phyloP scores from a whole-genome alignment of 2,329 filamentous ascomycete genomes.

The Fusarium duplospermum region DNA sequence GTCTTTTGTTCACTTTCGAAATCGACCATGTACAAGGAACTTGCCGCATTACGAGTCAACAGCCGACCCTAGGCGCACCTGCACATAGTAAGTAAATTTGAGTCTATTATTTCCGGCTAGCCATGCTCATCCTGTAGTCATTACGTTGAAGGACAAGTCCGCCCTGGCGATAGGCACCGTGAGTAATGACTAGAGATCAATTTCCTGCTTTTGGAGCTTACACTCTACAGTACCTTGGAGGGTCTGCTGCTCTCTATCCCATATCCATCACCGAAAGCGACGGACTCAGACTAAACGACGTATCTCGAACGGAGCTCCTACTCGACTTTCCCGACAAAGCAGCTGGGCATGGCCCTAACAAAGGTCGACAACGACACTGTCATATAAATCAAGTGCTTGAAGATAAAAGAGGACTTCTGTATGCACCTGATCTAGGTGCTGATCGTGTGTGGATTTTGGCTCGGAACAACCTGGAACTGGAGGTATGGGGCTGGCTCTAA shows the following conservation, averaged over 20 bases:
- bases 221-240: background rate
- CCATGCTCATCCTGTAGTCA: background rate
- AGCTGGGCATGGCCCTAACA: slow-evolving; percentile 1
- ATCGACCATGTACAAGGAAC: background rate
- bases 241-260: background rate
- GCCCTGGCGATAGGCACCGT: background rate
- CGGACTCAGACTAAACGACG: background rate
- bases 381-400: slow-evolving; percentile 4
- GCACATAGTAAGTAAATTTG: background rate
- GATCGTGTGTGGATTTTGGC: slow-evolving; percentile 3
- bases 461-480: background rate
- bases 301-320: background rate
- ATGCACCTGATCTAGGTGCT: slow-evolving; percentile 5
- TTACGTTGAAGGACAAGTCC: background rate
- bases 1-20: background rate
- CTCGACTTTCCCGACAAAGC: background rate
- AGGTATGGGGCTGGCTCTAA: slow-evolving; percentile 3
- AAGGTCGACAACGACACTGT: slow-evolving; percentile 3
- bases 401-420: background rate
- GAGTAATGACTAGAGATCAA: background rate
- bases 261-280: background rate
- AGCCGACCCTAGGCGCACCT: slow-evolving; percentile 1
- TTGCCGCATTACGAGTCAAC: background rate
- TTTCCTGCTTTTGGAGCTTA: background rate
- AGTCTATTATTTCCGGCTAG: background rate